Conservation (phyloP, 2,329 filamentous ascomycete species). For the Paracoccidioides lutzii region DNA sequence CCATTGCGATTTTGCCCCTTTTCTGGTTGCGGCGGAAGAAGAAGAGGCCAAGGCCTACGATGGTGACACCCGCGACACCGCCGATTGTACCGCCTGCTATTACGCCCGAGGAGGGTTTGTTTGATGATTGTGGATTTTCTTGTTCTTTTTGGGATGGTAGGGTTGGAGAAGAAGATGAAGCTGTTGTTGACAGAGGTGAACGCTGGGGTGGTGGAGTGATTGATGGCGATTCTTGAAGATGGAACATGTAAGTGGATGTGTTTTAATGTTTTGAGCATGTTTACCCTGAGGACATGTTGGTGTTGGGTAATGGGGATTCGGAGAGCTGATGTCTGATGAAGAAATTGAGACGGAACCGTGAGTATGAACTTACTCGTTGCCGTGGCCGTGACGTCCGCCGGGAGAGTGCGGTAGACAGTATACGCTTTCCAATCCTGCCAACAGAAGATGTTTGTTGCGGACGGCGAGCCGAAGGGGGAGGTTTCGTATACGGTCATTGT, state of each 20-base stretch:
- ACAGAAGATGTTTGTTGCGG: constrained; percentile 4
- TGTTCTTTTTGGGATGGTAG: not conserved
- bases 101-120: not conserved
- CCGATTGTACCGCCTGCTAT: not conserved
- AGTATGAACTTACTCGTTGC: not conserved
- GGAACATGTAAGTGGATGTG: not conserved
- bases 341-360: too few species aligned
- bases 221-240: not conserved
- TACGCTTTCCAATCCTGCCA: not conserved
- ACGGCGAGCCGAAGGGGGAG: constrained; percentile 1
- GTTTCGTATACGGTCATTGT: constrained; percentile 3
- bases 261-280: not conserved
- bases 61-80: not conserved
- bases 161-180: not conserved
- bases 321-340: too few species aligned
- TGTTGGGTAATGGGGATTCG: not conserved
- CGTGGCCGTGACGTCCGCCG: not conserved
- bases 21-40: not conserved
- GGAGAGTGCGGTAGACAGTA: constrained; percentile 2
- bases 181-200: not conserved
- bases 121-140: too few species aligned
- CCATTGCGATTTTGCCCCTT: not conserved
- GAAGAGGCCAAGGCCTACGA: not conserved
- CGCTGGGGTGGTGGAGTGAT: not conserved
- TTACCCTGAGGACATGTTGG: not conserved